Evolutionary conservation across 148 eudicot genomes (phyloP), one percentile per base, ranked within the genome.

Genomic region (Chenopodium berlandieri): DNA sequence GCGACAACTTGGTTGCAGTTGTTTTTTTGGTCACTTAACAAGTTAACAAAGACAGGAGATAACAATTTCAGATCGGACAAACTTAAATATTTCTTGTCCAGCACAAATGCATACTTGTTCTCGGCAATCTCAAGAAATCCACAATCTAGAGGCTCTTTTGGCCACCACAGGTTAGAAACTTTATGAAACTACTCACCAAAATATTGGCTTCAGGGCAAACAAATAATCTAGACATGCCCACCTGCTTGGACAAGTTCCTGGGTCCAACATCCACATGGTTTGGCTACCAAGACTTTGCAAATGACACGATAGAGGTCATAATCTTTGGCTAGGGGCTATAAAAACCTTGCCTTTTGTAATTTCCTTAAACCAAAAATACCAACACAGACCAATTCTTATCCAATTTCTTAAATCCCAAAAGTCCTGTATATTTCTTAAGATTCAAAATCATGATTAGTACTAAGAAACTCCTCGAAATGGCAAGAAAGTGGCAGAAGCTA

Each of bases 401-500:
- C 63, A 25, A 74, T 4, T 27, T 23, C 12, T 40, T 6, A 40
- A 74, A 25, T 30, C 1, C 52, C 56, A 3, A 4, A 20, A 34
- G 37, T 34, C 37, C 37, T 34, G 14, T 22, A n/a, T 30, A 6
- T 47, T 23, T 11, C 77, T 74, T 62, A 74, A 50, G 1, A 1
- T 47, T 12, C 25, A 71, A 62, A 76, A 78, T 68, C 27, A 80
- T 83, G 86, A 75, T 84, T 19, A 84, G 83, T 77, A n/a, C 80
- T 7, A 84, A 80, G 75, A 75, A 76, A 67, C 83, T 84, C 67
- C 76, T 84, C 64, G 71, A 76, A 40, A 72, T 84, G 50, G 86
- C 80, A 44, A 79, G 50, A 27, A 84, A 80, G 71, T 80, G 86
- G 81, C 86, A 80, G 40, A 80, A 27, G 66, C 66, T 84, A 31